Conservation (phyloP, 306 rosid species). For the Quercus rubra region DNA sequence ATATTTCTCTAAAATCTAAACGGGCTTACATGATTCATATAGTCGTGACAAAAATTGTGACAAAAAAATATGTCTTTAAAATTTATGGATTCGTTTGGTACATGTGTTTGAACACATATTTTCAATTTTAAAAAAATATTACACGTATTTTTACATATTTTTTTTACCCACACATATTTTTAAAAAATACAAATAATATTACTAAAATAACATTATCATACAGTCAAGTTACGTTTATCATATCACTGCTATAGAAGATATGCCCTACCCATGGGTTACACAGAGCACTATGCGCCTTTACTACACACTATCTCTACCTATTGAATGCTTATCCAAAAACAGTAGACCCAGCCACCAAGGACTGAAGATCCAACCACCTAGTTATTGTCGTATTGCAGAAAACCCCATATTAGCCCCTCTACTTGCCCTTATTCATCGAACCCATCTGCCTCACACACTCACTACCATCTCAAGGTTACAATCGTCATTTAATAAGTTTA, state of each 20-base stretch:
- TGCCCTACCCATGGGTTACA: background rate
- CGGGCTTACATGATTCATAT: no score
- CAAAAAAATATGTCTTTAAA: no score
- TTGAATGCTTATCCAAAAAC: background rate
- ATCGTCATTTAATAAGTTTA: background rate
- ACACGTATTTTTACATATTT: rapidly evolving
- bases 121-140: rapidly evolving
- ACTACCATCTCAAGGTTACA: background rate
- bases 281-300: background rate
- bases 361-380: background rate
- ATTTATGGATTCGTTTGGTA: rapidly evolving
- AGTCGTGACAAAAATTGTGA: no score
- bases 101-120: rapidly evolving
- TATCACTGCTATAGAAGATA: no score
- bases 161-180: rapidly evolving
- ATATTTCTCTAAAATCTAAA: no score
- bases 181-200: no score
- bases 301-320: background rate
- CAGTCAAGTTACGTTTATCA: rapidly evolving
- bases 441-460: no score
- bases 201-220: no score
- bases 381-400: background rate
- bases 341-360: background rate
- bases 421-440: no score
- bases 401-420: background rate